Evolutionary conservation across 2,329 filamentous ascomycete species (phyloP).

Genomic region (Microdochium nivale): DNA sequence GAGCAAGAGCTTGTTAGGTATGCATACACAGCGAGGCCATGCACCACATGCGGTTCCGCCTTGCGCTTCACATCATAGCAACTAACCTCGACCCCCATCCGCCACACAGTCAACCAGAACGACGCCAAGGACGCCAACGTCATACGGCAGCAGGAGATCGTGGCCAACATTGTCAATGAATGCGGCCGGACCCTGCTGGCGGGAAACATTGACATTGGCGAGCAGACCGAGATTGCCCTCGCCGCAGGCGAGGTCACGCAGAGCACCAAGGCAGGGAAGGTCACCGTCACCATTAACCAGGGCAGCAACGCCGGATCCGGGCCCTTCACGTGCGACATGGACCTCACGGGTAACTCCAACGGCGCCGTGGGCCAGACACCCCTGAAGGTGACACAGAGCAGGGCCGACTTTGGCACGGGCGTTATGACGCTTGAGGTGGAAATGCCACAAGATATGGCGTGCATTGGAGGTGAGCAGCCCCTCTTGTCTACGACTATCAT

Average conservation of each 20-base stretch:
- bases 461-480: constrained; percentile 21
- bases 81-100: constrained; percentile 12
- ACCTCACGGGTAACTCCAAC: constrained; percentile 20
- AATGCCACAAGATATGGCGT: constrained; percentile 23
- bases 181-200: constrained; percentile 38
- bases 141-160: constrained; percentile 17
- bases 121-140: constrained; percentile 13
- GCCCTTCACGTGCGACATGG: constrained; percentile 28
- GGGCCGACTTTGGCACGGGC: constrained; percentile 12
- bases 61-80: constrained; percentile 2
- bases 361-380: constrained; percentile 31
- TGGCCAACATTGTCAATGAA: constrained; percentile 26
- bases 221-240: constrained; percentile 22
- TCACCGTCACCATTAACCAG: constrained; percentile 38
- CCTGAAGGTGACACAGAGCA: constrained; percentile 28
- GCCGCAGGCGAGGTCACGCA: constrained; percentile 19
- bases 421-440: constrained; percentile 22
- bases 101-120: constrained; percentile 8
- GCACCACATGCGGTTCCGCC: too few species aligned
- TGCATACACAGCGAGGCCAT: constrained; percentile 3
- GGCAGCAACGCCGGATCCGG: constrained; percentile 26
- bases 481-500: too few species aligned
- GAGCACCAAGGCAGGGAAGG: constrained; percentile 37
- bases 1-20: constrained; percentile 19
- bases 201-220: constrained; percentile 36